Conservation (phyloP, 306 rosid species). For the Purshia tridentata region DNA sequence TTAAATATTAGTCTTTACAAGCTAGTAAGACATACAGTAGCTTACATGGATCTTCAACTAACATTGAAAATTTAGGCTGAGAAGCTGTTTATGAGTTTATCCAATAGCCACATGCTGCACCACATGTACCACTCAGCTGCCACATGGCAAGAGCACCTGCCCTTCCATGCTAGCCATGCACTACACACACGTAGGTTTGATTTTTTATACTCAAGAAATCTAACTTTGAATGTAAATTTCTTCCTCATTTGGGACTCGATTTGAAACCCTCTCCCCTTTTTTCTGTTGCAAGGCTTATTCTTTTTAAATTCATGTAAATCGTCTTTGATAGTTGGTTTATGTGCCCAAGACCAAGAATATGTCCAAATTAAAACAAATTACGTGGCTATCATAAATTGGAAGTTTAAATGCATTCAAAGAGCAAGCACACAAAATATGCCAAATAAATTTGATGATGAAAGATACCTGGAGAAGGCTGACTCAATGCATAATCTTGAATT, state of each 20-base stretch:
- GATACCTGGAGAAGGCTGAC: constrained; percentile 84
- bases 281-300: not conserved
- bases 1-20: not conserved
- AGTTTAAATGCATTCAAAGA: not conserved
- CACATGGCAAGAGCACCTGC: not conserved
- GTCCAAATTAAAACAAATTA: not conserved
- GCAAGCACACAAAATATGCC: not conserved
- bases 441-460: not conserved
- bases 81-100: not conserved
- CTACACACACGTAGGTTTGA: not conserved
- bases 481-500: constrained; percentile 62
- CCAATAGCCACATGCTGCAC: constrained; percentile 1
- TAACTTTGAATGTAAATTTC: not conserved
- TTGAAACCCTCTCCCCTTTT: not conserved
- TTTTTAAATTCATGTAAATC: not conserved
- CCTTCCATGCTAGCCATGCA: not conserved
- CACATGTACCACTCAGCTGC: not conserved
- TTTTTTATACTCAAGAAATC: not conserved
- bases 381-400: not conserved
- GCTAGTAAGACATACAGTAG: not conserved
- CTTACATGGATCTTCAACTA: not conserved
- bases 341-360: not conserved
- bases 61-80: not conserved
- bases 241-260: not conserved
- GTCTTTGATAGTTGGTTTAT: not conserved